Base-by-base conservation (phyloP, 306 rosid genomes). In the Citrullus amarus region DNA sequence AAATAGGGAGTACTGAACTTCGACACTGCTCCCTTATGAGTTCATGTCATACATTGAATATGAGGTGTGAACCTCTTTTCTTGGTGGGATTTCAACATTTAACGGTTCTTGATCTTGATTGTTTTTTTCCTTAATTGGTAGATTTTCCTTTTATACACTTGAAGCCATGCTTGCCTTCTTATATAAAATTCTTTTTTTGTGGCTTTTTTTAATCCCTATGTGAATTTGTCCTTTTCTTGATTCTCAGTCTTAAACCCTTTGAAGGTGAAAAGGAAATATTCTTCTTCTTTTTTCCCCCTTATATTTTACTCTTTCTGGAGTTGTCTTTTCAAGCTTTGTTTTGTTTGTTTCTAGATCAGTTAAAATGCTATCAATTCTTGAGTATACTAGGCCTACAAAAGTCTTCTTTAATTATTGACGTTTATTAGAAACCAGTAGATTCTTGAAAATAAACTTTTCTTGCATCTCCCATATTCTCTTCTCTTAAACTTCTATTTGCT, bases 71-170 rank as follows among this genome's bases (percentile, higher is more conserved):
- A 82, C 79, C 78, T 73, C 32, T 41, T 55, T 71, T 80, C n/a
- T 76, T 83, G 88, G 89, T 86, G 87, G 91, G 83, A 82, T 75
- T 83, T 72, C 55, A 53, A 68, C 62, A 74, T 51, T 8, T 74
- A 78, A 78, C 72, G 65, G 77, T 4, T 44, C 69, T 39, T 80
- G 70, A 44, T 48, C 58, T 48, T 43, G 58, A 69, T 43, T 72
- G 81, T 68, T 9, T 75, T 78, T 70, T 81, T 65, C 65, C 69
- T 59, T 9, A 51, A 57, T 79, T 46, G 80, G 82, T 62, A 83
- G 81, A 15, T 76, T 79, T 74, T 5, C 30, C 30, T 17, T 53
- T 74, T 9, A 74, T 32, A 28, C 11, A 51, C 60, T 53, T 50
- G 43, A 72, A 34, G 9, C 18, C 48, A 17, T 74, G 78, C 48